Conservation (phyloP, 2,329 filamentous ascomycete genomes). For the Colletotrichum chrysophilum region DNA sequence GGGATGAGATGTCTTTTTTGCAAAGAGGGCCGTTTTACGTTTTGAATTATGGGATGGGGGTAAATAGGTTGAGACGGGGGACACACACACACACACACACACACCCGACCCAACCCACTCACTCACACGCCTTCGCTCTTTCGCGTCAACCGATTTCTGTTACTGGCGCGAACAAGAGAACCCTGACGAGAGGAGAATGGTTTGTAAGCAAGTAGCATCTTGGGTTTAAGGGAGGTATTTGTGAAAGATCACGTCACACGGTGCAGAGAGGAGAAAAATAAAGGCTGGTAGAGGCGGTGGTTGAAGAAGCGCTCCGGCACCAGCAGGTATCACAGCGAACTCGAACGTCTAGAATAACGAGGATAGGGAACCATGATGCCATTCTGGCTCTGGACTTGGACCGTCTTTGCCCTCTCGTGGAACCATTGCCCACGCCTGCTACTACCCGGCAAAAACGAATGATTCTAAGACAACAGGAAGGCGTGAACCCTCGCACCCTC, state of each 20-base stretch:
- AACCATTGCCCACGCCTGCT: not conserved
- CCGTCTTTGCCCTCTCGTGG: not conserved
- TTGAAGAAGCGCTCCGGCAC: not conserved
- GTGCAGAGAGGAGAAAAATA: not conserved
- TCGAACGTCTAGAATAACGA: not conserved
- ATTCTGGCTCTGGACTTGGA: not conserved
- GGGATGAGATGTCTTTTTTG: not conserved
- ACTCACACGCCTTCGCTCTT: not conserved
- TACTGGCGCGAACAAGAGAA: constrained; percentile 1
- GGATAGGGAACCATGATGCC: not conserved
- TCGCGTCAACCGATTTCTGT: not conserved
- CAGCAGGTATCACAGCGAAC: not conserved
- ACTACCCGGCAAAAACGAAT: not conserved
- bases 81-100: too few relatives aligned
- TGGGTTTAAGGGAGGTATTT: not conserved
- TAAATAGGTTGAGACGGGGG: not conserved
- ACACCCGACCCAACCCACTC: not conserved
- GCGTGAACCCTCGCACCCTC: not conserved
- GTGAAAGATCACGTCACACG: not conserved
- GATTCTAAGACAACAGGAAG: not conserved
- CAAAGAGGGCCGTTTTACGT: not conserved
- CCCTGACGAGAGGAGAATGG: not conserved
- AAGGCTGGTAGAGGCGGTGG: not conserved
- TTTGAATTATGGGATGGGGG: not conserved
- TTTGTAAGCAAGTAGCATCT: not conserved